Evolutionary conservation across 1,284 basidiomycete genomes (phyloP).

Genomic region (Ganoderma boninense): DNA sequence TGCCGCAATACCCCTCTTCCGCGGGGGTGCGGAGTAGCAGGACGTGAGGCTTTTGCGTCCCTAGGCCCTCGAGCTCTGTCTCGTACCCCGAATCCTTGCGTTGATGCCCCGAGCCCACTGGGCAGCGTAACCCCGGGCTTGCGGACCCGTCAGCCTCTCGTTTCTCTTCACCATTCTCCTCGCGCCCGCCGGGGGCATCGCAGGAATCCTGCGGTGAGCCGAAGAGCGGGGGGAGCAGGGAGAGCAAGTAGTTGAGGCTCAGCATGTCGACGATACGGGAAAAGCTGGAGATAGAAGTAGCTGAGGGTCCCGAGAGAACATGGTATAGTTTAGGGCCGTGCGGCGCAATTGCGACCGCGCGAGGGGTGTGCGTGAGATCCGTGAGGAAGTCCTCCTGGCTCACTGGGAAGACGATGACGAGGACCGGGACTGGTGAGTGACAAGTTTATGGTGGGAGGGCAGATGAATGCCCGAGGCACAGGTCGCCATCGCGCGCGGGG

Average conservation of each 20-base stretch:
- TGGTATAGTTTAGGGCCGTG: not conserved
- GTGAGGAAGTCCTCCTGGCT: not conserved
- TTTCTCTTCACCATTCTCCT: too few relatives aligned
- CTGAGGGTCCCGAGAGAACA: not conserved
- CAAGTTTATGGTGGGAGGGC: not conserved
- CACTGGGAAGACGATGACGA: not conserved
- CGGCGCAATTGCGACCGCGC: not conserved
- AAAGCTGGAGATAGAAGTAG: not conserved
- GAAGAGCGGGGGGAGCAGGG: not conserved
- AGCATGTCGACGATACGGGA: not conserved
- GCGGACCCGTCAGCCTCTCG: too few relatives aligned
- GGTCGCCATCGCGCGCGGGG: not conserved
- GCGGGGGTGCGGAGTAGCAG: slow-evolving; percentile 65
- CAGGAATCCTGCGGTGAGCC: not conserved
- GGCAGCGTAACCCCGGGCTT: too few relatives aligned
- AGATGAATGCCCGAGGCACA: not conserved
- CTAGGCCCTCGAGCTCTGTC: not conserved
- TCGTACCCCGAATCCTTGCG: too few relatives aligned
- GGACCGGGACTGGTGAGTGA: not conserved
- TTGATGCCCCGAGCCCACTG: too few relatives aligned
- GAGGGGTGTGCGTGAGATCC: not conserved
- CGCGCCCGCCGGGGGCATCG: not conserved
- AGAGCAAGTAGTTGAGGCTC: not conserved
- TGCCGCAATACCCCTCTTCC: slow-evolving; percentile 36
- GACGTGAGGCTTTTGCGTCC: slow-evolving; percentile 37